These are phyloP conservation scores for Candida tammaniensis DNA, from an alignment of 805 yeast genomes.

Conservation along the genomic window DNA sequence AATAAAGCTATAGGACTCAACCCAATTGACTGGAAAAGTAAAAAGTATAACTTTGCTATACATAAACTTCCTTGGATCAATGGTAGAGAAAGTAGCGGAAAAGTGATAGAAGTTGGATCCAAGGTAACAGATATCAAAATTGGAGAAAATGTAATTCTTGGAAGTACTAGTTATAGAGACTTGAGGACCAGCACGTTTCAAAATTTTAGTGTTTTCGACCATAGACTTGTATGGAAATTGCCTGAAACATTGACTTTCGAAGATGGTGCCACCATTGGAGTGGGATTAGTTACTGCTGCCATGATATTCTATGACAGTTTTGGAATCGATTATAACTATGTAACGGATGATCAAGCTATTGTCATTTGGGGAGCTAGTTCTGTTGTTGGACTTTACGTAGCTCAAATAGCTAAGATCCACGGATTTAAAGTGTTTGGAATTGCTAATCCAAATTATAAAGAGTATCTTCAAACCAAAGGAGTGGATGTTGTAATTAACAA, in stretches of 20 bases:
- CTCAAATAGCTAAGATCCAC: slow-evolving; percentile 41
- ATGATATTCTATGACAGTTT: slow-evolving; percentile 21
- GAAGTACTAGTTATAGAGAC: slow-evolving; percentile 48
- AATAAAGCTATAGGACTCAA: slow-evolving; percentile 12
- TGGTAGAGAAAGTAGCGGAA: slow-evolving; percentile 21
- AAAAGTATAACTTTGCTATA: slow-evolving; percentile 29
- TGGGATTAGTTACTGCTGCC: slow-evolving; percentile 45
- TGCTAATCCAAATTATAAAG: slow-evolving; percentile 19
- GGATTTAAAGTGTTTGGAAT: slow-evolving; percentile 35
- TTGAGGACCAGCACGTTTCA: slow-evolving; percentile 47
- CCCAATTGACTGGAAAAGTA: slow-evolving; percentile 19
- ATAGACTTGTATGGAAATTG: slow-evolving; percentile 43
- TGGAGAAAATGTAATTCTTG: slow-evolving; percentile 39
- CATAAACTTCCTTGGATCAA: slow-evolving; percentile 13
- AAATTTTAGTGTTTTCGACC: slow-evolving; percentile 42
- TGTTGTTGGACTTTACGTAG: slow-evolving; percentile 43
- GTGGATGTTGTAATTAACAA: slow-evolving; percentile 36
- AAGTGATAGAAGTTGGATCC: slow-evolving; percentile 18
- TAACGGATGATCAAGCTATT: slow-evolving; percentile 15
- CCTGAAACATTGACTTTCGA: slow-evolving; percentile 33
- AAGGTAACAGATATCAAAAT: slow-evolving; percentile 13
- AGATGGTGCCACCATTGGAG: slow-evolving; percentile 46
- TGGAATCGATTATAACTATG: slow-evolving; percentile 9
- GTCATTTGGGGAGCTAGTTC: slow-evolving; percentile 51
- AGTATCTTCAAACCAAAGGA: slow-evolving; percentile 20